Conservation (phyloP, 371 early-diverging fungal species). For the Catenaria anguillulae region DNA sequence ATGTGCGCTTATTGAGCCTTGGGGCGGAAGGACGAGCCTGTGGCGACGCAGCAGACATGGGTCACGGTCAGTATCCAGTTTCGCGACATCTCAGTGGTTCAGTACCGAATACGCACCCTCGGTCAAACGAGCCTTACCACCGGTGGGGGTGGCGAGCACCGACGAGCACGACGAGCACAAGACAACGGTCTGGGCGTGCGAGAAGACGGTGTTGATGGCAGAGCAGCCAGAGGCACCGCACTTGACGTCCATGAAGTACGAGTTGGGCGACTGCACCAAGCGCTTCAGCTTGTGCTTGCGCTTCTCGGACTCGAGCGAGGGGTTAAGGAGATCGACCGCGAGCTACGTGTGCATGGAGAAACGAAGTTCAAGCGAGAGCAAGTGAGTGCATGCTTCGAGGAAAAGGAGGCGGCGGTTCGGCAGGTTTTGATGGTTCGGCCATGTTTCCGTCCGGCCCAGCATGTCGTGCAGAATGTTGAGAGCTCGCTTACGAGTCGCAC, state of each 20-base stretch:
- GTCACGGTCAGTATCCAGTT: constrained; percentile 1
- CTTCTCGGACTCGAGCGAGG: constrained; percentile 83
- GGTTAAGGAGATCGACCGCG: constrained; percentile 98
- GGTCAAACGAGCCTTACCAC: constrained; percentile 94
- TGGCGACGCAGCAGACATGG: not conserved
- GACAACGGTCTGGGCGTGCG: constrained; percentile 98
- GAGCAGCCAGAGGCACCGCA: constrained; percentile 87
- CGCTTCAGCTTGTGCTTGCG: constrained; percentile 98
- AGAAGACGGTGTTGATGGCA: constrained; percentile 93
- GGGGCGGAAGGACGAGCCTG: constrained; percentile 4
- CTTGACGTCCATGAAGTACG: constrained; percentile 99
- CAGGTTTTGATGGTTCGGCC: no score
- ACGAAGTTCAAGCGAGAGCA: no score
- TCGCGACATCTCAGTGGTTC: no score
- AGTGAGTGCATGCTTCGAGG: not conserved
- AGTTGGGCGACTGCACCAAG: constrained; percentile 97
- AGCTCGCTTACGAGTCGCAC: no score
- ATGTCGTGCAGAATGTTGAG: no score
- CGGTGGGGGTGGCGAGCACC: constrained; percentile 97
- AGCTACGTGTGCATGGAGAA: constrained; percentile 39
- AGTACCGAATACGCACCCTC: constrained; percentile 35
- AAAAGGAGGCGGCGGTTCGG: no score
- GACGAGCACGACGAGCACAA: constrained; percentile 88
- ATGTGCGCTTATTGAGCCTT: not conserved
- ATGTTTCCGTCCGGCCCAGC: no score